phyloP scores from a whole-genome alignment of 2,329 filamentous ascomycete species.

The Stemphylium vesicarium region DNA sequence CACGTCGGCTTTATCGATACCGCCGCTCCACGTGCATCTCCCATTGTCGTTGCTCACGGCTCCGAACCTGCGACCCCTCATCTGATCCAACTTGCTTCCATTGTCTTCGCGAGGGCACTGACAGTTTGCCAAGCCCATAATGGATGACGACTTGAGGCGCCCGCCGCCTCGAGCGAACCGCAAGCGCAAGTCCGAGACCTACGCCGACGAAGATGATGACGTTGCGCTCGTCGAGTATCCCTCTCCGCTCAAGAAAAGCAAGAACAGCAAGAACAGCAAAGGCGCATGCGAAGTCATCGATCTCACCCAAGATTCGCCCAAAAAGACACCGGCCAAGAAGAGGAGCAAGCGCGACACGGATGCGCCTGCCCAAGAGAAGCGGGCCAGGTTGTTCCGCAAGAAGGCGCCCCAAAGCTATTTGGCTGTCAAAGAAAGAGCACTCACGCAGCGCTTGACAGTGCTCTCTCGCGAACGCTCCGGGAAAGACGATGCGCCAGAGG shows the following conservation, averaged over 20 bases:
- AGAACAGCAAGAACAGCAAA: constrained; percentile 9
- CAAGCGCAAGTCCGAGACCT: constrained; percentile 31
- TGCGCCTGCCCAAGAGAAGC: constrained; percentile 37
- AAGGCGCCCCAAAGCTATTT: constrained; percentile 56
- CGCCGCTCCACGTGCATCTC: constrained; percentile 2
- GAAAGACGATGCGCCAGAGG: constrained; percentile 55
- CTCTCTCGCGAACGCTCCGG: constrained; percentile 57
- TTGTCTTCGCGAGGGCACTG: too few relatives aligned
- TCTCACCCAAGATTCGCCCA: constrained; percentile 15
- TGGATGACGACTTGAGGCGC: constrained; percentile 1
- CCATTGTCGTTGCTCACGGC: neutral
- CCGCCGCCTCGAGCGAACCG: constrained; percentile 11
- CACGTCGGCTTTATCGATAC: neutral
- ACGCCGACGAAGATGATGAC: constrained; percentile 14
- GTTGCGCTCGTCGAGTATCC: constrained; percentile 1
- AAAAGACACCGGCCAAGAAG: constrained; percentile 22
- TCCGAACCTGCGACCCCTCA: too few relatives aligned
- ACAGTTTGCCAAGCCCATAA: neutral
- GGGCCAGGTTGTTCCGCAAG: constrained; percentile 38
- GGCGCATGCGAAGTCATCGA: constrained; percentile 11
- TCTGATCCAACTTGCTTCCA: neutral
- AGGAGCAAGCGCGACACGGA: constrained; percentile 23
- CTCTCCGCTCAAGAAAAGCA: constrained; percentile 11
- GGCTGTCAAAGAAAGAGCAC: constrained; percentile 56
- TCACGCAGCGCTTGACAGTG: constrained; percentile 63